phyloP scores from a whole-genome alignment of 225 moss, liverwort and hornwort genomes.

The Rhytidiadelphus loreus region DNA sequence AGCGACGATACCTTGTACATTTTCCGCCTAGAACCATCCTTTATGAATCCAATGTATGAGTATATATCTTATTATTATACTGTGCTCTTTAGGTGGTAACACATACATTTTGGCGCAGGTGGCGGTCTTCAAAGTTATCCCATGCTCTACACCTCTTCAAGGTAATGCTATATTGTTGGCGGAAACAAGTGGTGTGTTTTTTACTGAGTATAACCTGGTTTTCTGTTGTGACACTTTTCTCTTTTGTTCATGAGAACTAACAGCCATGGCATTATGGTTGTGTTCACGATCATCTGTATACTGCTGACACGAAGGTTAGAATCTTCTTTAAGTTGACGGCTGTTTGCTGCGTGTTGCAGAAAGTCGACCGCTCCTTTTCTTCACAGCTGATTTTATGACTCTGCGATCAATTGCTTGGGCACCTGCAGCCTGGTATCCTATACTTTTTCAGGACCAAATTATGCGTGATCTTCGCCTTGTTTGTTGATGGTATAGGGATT shows the following conservation, averaged over 20 bases:
- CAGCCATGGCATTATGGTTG: neutral
- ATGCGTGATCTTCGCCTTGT: neutral
- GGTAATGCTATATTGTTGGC: constrained; percentile 7
- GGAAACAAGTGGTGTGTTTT: neutral
- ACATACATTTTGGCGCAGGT: constrained; percentile 40
- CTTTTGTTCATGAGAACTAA: neutral
- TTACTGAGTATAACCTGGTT: neutral
- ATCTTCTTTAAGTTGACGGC: neutral
- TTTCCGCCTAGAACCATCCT: neutral
- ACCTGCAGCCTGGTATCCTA: constrained; percentile 58
- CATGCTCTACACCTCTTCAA: constrained; percentile 28
- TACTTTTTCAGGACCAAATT: neutral
- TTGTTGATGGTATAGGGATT: neutral
- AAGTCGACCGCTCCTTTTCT: constrained; percentile 67
- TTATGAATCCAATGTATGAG: neutral
- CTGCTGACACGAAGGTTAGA: neutral
- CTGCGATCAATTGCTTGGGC: constrained; percentile 90
- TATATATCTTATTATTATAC: neutral
- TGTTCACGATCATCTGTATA: neutral
- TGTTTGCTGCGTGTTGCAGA: constrained; percentile 31
- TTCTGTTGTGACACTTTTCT: neutral
- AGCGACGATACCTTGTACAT: neutral
- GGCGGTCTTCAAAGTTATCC: constrained; percentile 65
- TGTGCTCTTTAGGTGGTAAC: neutral
- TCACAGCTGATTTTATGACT: constrained; percentile 77